These are phyloP conservation scores for Prunus kanzakura DNA, from an alignment of 306 rosid genomes.

Conservation along the genomic window DNA sequence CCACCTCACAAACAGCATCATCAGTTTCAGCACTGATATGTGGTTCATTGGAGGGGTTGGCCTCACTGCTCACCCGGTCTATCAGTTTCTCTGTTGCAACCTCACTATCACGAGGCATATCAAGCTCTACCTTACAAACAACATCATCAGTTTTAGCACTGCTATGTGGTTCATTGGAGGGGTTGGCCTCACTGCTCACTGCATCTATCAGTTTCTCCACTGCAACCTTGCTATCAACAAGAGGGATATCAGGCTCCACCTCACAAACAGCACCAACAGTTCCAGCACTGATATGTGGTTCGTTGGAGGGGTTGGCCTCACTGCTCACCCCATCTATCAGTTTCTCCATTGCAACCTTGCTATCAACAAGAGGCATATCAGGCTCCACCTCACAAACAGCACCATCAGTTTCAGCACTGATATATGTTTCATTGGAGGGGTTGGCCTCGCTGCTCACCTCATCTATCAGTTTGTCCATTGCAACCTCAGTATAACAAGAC, in stretches of 20 bases:
- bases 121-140: neutral
- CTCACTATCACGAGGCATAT: neutral
- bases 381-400: neutral
- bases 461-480: neutral
- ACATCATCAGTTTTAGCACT: neutral
- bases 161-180: neutral
- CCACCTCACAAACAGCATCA: slow-evolving; percentile 5
- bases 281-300: too few species aligned
- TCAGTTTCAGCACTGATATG: neutral
- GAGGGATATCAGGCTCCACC: neutral
- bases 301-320: neutral
- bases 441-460: neutral
- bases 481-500: neutral
- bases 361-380: neutral
- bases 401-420: neutral
- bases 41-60: neutral
- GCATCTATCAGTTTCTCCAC: neutral
- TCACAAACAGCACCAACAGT: neutral
- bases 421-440: neutral
- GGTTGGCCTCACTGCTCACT: neutral
- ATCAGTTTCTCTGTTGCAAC: neutral
- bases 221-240: neutral
- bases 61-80: neutral
- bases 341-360: neutral
- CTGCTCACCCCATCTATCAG: neutral